Evolutionary conservation across 2,329 filamentous ascomycete genomes (phyloP), one percentile per base, ranked within the genome.

Genomic region (Emericellopsis cladophorae): DNA sequence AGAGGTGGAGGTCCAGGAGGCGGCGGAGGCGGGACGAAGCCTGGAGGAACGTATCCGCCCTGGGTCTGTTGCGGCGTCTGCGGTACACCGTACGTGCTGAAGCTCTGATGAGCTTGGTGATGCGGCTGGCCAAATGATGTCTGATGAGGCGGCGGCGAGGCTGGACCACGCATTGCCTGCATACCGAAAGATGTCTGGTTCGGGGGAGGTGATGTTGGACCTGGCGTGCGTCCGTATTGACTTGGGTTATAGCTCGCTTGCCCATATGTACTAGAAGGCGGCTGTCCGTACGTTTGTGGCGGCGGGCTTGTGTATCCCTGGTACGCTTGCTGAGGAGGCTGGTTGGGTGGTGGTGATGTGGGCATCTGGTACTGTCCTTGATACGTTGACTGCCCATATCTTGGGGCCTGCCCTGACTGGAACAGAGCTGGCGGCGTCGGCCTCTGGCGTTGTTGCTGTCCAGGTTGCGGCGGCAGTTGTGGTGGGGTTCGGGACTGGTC

Each of bases 21-120:
- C 2, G 76, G 77, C 7, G 77, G 76, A 4, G 77, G 77, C 5
- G 74, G 76, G 31, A 81, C 71, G 46, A 78, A 79, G 4, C 75
- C 74, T 0, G 65, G 63, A 12, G 74, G 72, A 24, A 74, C 65
- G 41, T 69, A 72, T 21, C 58, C 57, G 31, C 57, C 54, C 45
- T 62, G 62, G 33, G 47, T 55, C 37, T 57, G 64, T 39, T 60
- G 62, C 40, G 62, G 48, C 51, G 35, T 31, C 26, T 40, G 37
- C 12, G 37, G 37, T 8, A 24, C 37, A 8, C 37, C 51, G 44
- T 53, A 53, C 41, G 37, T 52, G 49, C 33, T 55, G 51, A 45
- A 64, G 49, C 38, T 44, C 35, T 40, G 52, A 40, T 50, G 50
- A 2, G 60, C 64, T 62, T 55, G 41, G 38, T 14, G 41, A 40